phyloP scores from a whole-genome alignment of 2,329 filamentous ascomycete species.

The Diaporthe sp. region DNA sequence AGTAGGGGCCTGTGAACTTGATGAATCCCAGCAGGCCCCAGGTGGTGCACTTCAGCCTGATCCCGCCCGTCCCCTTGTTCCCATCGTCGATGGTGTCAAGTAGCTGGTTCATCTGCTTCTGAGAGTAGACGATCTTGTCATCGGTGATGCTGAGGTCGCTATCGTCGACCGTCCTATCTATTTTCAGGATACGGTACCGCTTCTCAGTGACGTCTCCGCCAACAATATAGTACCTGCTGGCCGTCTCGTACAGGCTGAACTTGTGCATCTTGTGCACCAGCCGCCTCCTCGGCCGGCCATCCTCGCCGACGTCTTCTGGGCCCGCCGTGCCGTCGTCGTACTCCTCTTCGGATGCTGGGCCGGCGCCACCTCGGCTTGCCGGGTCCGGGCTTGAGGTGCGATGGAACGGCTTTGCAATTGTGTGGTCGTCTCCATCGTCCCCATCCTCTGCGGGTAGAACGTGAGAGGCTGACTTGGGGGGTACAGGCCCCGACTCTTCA shows the following conservation, averaged over 20 bases:
- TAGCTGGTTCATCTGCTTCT: slow-evolving; percentile 92
- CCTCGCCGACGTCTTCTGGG: slow-evolving; percentile 47
- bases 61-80: slow-evolving; percentile 88
- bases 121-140: slow-evolving; percentile 94
- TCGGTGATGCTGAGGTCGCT: slow-evolving; percentile 87
- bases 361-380: slow-evolving; percentile 41
- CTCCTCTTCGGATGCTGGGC: slow-evolving; percentile 38
- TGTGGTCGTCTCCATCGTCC: slow-evolving; percentile 68
- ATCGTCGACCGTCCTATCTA: slow-evolving; percentile 86
- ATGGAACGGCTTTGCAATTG: slow-evolving; percentile 67
- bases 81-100: slow-evolving; percentile 95
- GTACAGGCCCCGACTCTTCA: slow-evolving; percentile 36
- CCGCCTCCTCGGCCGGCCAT: slow-evolving; percentile 41
- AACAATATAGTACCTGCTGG: slow-evolving; percentile 92
- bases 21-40: slow-evolving; percentile 98
- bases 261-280: slow-evolving; percentile 83
- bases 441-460: slow-evolving; percentile 48
- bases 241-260: slow-evolving; percentile 97
- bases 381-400: slow-evolving; percentile 65
- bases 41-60: slow-evolving; percentile 88
- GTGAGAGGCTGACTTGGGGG: slow-evolving; percentile 38
- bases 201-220: slow-evolving; percentile 91
- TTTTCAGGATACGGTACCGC: slow-evolving; percentile 91
- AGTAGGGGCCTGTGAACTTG: slow-evolving; percentile 93
- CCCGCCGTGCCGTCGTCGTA: slow-evolving; percentile 39